Evolutionary conservation across 148 eudicot species (phyloP).

Genomic region (Rheum nobile): DNA sequence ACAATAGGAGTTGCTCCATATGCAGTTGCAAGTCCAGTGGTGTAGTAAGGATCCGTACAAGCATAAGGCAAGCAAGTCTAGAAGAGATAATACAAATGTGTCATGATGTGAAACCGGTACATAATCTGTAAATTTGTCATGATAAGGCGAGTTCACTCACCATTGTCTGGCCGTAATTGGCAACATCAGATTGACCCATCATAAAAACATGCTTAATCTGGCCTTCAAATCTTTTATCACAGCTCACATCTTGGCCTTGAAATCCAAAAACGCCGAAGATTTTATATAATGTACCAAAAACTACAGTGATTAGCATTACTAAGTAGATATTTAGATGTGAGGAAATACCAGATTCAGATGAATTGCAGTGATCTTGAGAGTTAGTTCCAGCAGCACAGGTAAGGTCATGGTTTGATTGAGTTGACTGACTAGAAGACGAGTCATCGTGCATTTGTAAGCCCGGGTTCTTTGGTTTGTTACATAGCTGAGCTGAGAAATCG

Average conservation of each 20-base stretch:
- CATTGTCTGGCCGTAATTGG: slow-evolving; percentile 29
- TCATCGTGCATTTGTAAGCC: slow-evolving; percentile 33
- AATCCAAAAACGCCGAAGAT: background rate
- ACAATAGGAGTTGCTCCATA: slow-evolving; percentile 53
- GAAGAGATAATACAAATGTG: background rate
- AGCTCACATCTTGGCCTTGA: slow-evolving; percentile 43
- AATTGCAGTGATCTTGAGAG: slow-evolving; percentile 64
- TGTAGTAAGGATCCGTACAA: slow-evolving; percentile 44
- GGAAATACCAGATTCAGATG: slow-evolving; percentile 54
- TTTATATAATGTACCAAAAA: background rate
- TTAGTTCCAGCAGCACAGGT: slow-evolving; percentile 23
- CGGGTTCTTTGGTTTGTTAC: slow-evolving; percentile 24
- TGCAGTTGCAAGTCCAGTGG: slow-evolving; percentile 29
- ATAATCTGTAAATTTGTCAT: background rate
- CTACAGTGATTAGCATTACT: background rate
- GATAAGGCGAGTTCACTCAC: slow-evolving; percentile 20
- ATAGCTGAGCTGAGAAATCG: slow-evolving; percentile 21
- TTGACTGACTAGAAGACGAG: slow-evolving; percentile 46
- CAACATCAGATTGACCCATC: slow-evolving; percentile 32
- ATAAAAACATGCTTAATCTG: slow-evolving; percentile 38
- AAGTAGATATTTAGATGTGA: background rate
- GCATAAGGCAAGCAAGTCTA: slow-evolving; percentile 45
- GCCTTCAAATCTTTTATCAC: slow-evolving; percentile 27
- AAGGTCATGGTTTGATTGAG: slow-evolving; percentile 42
- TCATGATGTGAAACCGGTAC: slow-evolving; percentile 6